phyloP scores from a whole-genome alignment of 2,329 filamentous ascomycete genomes.

The Cladobotryum mycophilum region DNA sequence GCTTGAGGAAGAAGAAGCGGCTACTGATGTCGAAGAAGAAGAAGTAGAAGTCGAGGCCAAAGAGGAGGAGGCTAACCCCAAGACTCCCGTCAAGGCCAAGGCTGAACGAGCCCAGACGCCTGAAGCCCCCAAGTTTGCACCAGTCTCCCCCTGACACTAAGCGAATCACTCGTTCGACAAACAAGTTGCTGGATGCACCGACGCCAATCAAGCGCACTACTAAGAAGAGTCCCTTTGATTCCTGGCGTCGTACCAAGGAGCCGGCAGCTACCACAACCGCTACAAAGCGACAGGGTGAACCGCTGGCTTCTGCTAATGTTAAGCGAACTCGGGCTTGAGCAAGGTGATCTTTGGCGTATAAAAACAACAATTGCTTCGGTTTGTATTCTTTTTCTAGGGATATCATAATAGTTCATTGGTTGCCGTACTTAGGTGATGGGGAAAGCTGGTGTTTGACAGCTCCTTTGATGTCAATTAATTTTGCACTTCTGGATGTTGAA shows the following conservation, averaged over 20 bases:
- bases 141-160: conserved; percentile 55
- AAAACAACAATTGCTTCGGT: neutral
- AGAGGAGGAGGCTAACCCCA: conserved; percentile 19
- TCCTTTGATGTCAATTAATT: conserved; percentile 6
- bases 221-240: conserved; percentile 56
- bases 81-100: conserved; percentile 34
- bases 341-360: neutral
- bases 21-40: conserved; percentile 51
- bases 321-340: conserved; percentile 33
- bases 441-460: neutral
- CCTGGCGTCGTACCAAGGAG: conserved; percentile 61
- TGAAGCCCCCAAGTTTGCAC: conserved; percentile 48
- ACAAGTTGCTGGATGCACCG: conserved; percentile 40
- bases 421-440: neutral
- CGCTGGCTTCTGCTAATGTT: conserved; percentile 22
- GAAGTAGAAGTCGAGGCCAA: conserved; percentile 21
- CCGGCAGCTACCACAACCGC: conserved; percentile 37
- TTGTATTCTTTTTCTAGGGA: conserved; percentile 1
- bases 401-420: conserved; percentile 10
- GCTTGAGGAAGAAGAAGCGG: conserved; percentile 53
- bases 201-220: conserved; percentile 35
- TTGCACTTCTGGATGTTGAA: conserved; percentile 9
- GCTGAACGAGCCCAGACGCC: conserved; percentile 38
- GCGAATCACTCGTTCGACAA: conserved; percentile 51
- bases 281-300: conserved; percentile 36